phyloP scores from a whole-genome alignment of 2,329 filamentous ascomycete genomes.

The Hyphodiscus sp. region DNA sequence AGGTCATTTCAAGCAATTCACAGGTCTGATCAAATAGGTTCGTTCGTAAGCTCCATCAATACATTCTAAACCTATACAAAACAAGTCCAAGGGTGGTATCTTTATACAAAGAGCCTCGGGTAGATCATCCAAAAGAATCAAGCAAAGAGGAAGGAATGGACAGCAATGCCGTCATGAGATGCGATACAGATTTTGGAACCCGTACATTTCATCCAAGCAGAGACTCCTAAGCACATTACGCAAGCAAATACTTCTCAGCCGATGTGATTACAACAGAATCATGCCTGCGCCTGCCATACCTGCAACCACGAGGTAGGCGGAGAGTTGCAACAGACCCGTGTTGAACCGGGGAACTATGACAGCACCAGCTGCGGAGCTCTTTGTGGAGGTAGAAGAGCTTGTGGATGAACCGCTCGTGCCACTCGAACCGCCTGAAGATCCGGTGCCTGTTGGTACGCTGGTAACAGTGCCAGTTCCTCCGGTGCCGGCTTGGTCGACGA shows the following conservation, averaged over 20 bases:
- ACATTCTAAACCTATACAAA: neutral
- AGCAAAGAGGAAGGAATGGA: neutral
- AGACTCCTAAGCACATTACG: conserved; percentile 12
- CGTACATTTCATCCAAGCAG: neutral
- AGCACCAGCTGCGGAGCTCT: conserved; percentile 33
- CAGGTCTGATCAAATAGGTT: neutral
- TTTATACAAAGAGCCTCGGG: neutral
- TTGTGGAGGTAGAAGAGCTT: conserved; percentile 16
- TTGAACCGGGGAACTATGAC: conserved; percentile 39
- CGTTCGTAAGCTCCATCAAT: neutral
- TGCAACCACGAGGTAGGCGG: conserved; percentile 43
- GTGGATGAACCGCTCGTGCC: conserved; percentile 20
- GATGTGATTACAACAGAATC: conserved; percentile 42
- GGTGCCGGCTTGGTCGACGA: conserved; percentile 58
- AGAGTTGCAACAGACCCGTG: conserved; percentile 39
- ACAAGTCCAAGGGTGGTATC: too few relatives aligned
- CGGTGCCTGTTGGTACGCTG: conserved; percentile 36
- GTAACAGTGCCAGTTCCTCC: conserved; percentile 51
- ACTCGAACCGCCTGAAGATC: conserved; percentile 20
- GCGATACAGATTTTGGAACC: neutral
- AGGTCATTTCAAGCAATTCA: neutral
- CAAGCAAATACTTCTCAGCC: neutral
- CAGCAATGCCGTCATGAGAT: neutral
- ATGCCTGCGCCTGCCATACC: conserved; percentile 46
- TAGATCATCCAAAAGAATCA: neutral